Conservation (phyloP, 2,329 filamentous ascomycete species). For the Colletotrichum chlorophyti region DNA sequence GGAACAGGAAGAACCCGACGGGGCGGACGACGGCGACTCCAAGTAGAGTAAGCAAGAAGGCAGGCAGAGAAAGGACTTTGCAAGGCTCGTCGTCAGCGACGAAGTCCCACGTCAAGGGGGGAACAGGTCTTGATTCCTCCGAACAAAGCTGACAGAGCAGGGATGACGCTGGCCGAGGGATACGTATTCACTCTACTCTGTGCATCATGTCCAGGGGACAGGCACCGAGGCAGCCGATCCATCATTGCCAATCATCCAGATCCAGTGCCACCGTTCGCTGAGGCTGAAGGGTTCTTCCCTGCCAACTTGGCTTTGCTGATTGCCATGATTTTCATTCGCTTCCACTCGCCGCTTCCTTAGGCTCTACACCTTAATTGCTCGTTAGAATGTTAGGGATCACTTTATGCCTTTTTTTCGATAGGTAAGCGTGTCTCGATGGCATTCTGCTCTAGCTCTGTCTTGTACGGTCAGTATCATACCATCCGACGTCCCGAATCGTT, state of each 20-base stretch:
- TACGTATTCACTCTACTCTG: constrained; percentile 13
- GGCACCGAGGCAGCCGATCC: constrained; percentile 10
- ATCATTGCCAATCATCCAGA: constrained; percentile 18
- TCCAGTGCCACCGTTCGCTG: constrained; percentile 14
- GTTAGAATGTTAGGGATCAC: too few species aligned
- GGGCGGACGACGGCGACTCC: too few species aligned
- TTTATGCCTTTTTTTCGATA: too few species aligned
- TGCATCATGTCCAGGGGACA: constrained; percentile 14
- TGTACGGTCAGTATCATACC: too few species aligned
- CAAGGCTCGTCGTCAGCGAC: constrained; percentile 9
- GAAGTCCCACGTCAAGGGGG: too few species aligned
- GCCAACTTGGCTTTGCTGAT: constrained; percentile 10
- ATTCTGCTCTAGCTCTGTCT: too few species aligned
- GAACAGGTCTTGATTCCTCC: neutral
- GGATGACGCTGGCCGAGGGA: neutral
- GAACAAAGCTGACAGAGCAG: neutral
- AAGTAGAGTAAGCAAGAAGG: too few species aligned
- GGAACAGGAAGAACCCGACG: neutral
- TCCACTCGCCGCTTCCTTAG: neutral
- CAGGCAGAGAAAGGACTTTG: neutral
- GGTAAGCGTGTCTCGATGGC: too few species aligned
- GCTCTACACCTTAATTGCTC: constrained; percentile 18
- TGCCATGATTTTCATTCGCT: constrained; percentile 25
- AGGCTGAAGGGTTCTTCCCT: constrained; percentile 18
- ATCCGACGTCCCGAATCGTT: too few species aligned